Evolutionary conservation across 495 filamentous ascomycete species (phyloP), one percentile per base, ranked within the genome.

Genomic region (Xylaria castorea): DNA sequence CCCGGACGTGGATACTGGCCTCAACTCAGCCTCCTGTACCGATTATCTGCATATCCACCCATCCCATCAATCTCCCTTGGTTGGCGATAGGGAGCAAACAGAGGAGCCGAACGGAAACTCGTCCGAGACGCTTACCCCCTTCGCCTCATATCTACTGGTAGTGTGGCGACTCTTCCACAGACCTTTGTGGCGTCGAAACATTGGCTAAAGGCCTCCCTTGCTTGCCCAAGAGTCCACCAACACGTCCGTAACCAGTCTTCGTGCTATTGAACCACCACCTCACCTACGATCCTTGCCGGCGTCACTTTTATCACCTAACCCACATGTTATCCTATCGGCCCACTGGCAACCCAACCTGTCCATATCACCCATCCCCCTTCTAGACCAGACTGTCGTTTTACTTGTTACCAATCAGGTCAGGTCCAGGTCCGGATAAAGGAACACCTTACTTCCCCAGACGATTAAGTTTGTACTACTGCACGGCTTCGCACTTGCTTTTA

Each of bases 371-470:
- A 22, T 46, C 40, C 20, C 22, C 11, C 16, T n/a, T 32, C 34
- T 34, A 27, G 38, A 22, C 48, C 34, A 36, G 66, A 76, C 77
- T 61, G 71, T 75, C 73, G 65, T 72, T 65, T 30, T 30, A 51
- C 55, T 34, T 25, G 18, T 71, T 38, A 50, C 61, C 34, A 58
- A 66, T 71, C 38, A 53, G 60, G 25, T n/a, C 48, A 42, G 30
- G 36, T 42, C 46, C 25, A 20, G 27, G 36, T 50, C 40, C 34
- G 36, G 36, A 62, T 53, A 55, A 22, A 57, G 70, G 62, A 72
- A 51, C 38, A 18, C 5, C 12, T 30, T 40, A 25, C 42, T 63
- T 58, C 40, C 38, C 70, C 70, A 44, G 50, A 48, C 62, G 25
- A 66, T 50, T 30, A 27, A 72, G 11, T 30, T 57, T 5, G 40